Conservation (phyloP, 208 protist species). For the Lotmaria passim region DNA sequence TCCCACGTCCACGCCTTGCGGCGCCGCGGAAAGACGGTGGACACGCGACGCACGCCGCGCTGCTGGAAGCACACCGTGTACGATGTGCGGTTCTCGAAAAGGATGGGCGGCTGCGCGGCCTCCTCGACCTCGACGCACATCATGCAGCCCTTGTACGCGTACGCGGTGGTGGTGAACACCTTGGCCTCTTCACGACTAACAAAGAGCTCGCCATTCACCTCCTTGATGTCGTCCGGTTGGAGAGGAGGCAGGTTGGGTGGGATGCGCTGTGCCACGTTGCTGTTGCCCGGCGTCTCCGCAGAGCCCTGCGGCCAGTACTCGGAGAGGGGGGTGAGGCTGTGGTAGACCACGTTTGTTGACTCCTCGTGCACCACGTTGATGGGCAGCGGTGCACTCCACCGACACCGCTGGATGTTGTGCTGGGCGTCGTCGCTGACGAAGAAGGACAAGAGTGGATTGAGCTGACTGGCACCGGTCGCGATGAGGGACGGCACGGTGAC, state of each 20-base stretch:
- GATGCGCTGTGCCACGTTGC: not conserved
- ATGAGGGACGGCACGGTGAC: not conserved
- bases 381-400: slow-evolving; percentile 52
- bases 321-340: slow-evolving; percentile 31
- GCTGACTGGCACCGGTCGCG: not conserved
- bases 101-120: slow-evolving; percentile 56
- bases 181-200: slow-evolving; percentile 44
- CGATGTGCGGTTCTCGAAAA: slow-evolving; percentile 78
- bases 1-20: slow-evolving; percentile 78
- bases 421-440: slow-evolving; percentile 21
- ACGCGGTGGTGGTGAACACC: slow-evolving; percentile 49
- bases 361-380: slow-evolving; percentile 54
- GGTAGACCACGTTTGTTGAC: slow-evolving; percentile 58
- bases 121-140: slow-evolving; percentile 63
- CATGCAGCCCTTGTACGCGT: slow-evolving; percentile 42
- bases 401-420: slow-evolving; percentile 30
- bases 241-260: slow-evolving; percentile 46
- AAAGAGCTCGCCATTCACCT: slow-evolving; percentile 41
- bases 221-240: slow-evolving; percentile 49
- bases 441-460: slow-evolving; percentile 28
- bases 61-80: slow-evolving; percentile 64
- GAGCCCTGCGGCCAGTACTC: slow-evolving; percentile 53
- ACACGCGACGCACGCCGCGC: slow-evolving; percentile 26
- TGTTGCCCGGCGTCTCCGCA: not conserved
- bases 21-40: slow-evolving; percentile 56